Percentiles rank a stretch among this genome's conserved stretches.
Conservation (phyloP, 768 basidiomycete species). For the Rhodosporidiobolus sp. region DNA sequence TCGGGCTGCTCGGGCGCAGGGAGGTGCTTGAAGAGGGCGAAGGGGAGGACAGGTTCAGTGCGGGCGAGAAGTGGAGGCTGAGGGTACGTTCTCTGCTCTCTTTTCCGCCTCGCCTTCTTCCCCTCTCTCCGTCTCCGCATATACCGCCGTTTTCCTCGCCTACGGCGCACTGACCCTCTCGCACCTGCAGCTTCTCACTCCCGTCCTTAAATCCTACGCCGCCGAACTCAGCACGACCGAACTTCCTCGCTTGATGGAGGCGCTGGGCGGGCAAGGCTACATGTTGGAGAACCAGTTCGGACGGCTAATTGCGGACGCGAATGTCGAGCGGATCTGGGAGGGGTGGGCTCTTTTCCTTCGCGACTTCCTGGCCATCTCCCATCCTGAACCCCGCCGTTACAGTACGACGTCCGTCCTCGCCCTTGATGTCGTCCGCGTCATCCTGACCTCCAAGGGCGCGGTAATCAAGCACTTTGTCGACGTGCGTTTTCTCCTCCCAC, state of each 20-base stretch:
- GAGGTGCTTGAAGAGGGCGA: constrained; percentile 49
- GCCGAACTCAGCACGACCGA: constrained; percentile 63
- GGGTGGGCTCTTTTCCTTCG: constrained; percentile 44
- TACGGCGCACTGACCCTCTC: no score
- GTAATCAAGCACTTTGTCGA: constrained; percentile 55
- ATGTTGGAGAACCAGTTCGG: constrained; percentile 78
- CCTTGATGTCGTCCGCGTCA: constrained; percentile 63
- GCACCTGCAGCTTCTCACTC: constrained; percentile 61
- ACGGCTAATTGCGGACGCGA: constrained; percentile 61
- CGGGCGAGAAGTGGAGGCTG: constrained; percentile 55
- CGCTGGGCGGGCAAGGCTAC: constrained; percentile 73
- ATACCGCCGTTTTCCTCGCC: no score
- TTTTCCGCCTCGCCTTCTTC: not conserved
- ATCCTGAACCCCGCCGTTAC: not conserved
- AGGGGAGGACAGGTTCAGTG: constrained; percentile 26
- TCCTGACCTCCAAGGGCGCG: constrained; percentile 50
- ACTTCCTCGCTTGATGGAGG: constrained; percentile 71
- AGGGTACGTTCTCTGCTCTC: not conserved
- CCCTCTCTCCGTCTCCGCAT: not conserved
- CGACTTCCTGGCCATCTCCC: constrained; percentile 42
- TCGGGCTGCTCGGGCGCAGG: constrained; percentile 63
- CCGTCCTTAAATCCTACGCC: constrained; percentile 66
- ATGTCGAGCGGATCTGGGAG: constrained; percentile 83
- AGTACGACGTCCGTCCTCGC: constrained; percentile 58
- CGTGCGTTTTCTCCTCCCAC: constrained; percentile 47